A percentile compares a stretch with the other conserved stretches of the same genome.
These are phyloP conservation scores for Chloropicon primus DNA, from an alignment of 139 green algal species.

Conservation along the genomic window DNA sequence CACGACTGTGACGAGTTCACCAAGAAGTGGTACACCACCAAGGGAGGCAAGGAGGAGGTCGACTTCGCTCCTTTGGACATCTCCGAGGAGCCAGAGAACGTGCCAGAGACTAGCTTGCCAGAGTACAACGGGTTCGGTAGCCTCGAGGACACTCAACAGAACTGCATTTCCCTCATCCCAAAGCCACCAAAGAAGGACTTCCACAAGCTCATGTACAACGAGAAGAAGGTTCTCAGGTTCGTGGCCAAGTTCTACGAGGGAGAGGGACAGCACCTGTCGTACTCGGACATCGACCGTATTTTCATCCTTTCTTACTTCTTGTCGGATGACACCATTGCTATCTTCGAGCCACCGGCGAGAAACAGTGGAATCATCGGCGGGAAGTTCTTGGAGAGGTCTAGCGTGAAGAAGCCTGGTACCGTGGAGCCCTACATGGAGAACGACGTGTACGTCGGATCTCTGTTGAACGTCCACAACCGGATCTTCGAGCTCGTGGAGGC, in stretches of 20 bases:
- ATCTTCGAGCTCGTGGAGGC: conserved; percentile 65
- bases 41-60: conserved; percentile 39
- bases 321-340: conserved; percentile 64
- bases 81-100: neutral
- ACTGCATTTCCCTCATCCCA: conserved; percentile 63
- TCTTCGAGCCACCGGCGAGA: conserved; percentile 74
- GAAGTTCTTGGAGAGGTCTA: conserved; percentile 76
- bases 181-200: conserved; percentile 49
- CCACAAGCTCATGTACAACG: conserved; percentile 79
- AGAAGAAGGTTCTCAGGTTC: conserved; percentile 72
- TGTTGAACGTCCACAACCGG: conserved; percentile 52
- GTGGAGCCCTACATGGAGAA: neutral
- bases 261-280: conserved; percentile 1
- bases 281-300: conserved; percentile 32
- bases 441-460: conserved; percentile 64
- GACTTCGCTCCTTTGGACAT: conserved; percentile 52
- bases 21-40: conserved; percentile 44
- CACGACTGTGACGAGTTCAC: neutral
- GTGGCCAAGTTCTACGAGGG: conserved; percentile 23
- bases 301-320: conserved; percentile 87
- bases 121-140: conserved; percentile 37
- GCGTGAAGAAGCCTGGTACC: conserved; percentile 14
- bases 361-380: conserved; percentile 75
- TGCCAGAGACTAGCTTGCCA: neutral
- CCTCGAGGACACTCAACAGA: conserved; percentile 65